phyloP scores from a whole-genome alignment of 2,329 filamentous ascomycete species.

The Trichoderma harzianum region DNA sequence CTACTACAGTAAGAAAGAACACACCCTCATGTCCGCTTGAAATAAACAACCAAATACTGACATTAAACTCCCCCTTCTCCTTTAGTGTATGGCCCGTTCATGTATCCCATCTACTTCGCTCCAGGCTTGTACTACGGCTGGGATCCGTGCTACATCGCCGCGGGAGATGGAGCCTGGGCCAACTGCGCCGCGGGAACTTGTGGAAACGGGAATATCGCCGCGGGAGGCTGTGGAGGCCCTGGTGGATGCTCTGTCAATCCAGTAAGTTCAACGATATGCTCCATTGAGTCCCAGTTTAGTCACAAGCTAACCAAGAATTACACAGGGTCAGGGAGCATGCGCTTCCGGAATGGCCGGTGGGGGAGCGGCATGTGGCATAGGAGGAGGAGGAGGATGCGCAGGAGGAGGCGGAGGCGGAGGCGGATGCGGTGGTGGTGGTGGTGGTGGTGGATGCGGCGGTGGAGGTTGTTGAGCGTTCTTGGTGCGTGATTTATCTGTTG shows the following conservation, averaged over 20 bases:
- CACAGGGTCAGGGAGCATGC: background rate
- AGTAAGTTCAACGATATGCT: background rate
- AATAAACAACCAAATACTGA: background rate
- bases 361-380: slow-evolving; percentile 20
- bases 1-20: slow-evolving; percentile 37
- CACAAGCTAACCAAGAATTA: background rate
- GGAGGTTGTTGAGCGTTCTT: background rate
- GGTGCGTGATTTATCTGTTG: background rate
- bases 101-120: slow-evolving; percentile 42
- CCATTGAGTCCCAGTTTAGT: background rate
- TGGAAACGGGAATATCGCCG: slow-evolving; percentile 39
- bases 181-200: slow-evolving; percentile 48
- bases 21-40: background rate
- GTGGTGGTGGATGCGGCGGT: background rate
- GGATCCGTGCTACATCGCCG: slow-evolving; percentile 35
- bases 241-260: slow-evolving; percentile 21
- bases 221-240: slow-evolving; percentile 35
- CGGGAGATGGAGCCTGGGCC: slow-evolving; percentile 38
- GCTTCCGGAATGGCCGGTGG: background rate
- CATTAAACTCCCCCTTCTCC: background rate
- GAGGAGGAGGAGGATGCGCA: slow-evolving; percentile 38
- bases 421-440: slow-evolving; percentile 36
- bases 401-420: slow-evolving; percentile 6
- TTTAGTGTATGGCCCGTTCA: slow-evolving; percentile 45
- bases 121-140: slow-evolving; percentile 46